Percentiles rank a stretch among this genome's conserved stretches.
Evolutionary conservation across 768 basidiomycete genomes (phyloP).

Genomic region (Rhodotorula diobovata): DNA sequence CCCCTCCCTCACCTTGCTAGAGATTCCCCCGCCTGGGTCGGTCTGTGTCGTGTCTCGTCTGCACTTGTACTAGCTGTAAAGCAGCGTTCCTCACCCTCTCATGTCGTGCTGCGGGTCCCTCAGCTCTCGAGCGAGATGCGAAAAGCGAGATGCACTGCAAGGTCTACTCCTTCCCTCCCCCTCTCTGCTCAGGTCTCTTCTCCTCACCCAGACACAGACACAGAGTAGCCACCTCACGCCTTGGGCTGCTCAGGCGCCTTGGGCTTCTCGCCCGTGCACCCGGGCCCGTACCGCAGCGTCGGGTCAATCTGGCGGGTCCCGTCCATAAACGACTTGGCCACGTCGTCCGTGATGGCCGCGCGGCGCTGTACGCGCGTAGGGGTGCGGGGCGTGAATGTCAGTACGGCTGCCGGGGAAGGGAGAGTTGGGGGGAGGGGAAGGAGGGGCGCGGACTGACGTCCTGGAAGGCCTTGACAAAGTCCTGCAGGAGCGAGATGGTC

Average conservation of each 20-base stretch:
- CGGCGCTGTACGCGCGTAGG: slow-evolving; percentile 56
- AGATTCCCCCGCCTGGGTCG: too few species aligned
- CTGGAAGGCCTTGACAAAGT: slow-evolving; percentile 81
- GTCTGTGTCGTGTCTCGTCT: neutral
- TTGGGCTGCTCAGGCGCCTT: neutral
- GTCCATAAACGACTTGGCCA: slow-evolving; percentile 75
- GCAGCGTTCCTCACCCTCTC: neutral
- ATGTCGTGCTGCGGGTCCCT: too few species aligned
- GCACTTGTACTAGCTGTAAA: neutral
- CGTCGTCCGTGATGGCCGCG: slow-evolving; percentile 72
- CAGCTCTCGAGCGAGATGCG: neutral
- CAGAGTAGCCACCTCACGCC: neutral
- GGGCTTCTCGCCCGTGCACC: slow-evolving; percentile 27
- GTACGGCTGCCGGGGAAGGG: neutral
- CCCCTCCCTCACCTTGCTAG: neutral
- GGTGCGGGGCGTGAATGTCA: too few species aligned
- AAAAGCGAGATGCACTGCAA: neutral
- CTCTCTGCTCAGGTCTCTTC: too few species aligned
- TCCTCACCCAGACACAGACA: too few species aligned
- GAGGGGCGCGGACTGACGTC: slow-evolving; percentile 51
- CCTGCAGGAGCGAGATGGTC: slow-evolving; percentile 76
- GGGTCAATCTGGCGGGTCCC: slow-evolving; percentile 64
- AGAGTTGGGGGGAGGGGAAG: slow-evolving; percentile 10
- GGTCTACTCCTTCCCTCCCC: neutral
- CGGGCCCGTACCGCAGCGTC: slow-evolving; percentile 31